Evolutionary conservation across 2,329 filamentous ascomycete species (phyloP).

Genomic region (Venturia asperata): DNA sequence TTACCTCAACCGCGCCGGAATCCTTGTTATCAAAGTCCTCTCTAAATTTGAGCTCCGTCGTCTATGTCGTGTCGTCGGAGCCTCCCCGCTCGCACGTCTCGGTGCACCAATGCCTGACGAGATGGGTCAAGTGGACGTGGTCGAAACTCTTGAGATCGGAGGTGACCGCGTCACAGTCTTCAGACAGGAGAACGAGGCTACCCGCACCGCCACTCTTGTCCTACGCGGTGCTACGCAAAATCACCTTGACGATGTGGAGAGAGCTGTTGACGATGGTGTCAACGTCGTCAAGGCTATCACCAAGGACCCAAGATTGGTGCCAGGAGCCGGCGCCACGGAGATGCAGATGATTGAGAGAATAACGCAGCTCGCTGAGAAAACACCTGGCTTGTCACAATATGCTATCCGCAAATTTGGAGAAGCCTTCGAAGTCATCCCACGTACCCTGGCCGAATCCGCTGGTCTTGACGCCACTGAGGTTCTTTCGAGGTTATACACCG

Average conservation of each 20-base stretch:
- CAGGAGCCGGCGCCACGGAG: slow-evolving; percentile 90
- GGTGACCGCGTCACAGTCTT: slow-evolving; percentile 98
- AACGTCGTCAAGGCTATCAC: slow-evolving; percentile 99
- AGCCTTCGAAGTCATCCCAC: slow-evolving; percentile 93
- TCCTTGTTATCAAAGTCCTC: slow-evolving; percentile 91
- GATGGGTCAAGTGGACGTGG: slow-evolving; percentile 90
- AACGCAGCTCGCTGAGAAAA: slow-evolving; percentile 84
- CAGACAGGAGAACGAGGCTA: slow-evolving; percentile 88
- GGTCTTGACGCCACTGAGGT: slow-evolving; percentile 97
- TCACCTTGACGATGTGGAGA: slow-evolving; percentile 93
- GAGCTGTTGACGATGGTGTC: slow-evolving; percentile 94
- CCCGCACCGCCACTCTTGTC: slow-evolving; percentile 88
- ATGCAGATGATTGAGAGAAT: slow-evolving; percentile 90
- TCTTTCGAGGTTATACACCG: slow-evolving; percentile 82
- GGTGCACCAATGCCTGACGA: slow-evolving; percentile 99
- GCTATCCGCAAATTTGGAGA: slow-evolving; percentile 97
- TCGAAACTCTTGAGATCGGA: slow-evolving; percentile 95
- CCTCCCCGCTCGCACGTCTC: slow-evolving; percentile 88
- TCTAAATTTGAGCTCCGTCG: slow-evolving; percentile 97
- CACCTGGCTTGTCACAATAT: slow-evolving; percentile 86
- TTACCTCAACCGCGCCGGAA: slow-evolving; percentile 95
- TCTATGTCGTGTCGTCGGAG: slow-evolving; percentile 91
- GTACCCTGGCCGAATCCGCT: slow-evolving; percentile 88
- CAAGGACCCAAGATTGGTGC: slow-evolving; percentile 81
- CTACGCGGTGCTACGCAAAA: slow-evolving; percentile 95